Evolutionary conservation across 2,329 filamentous ascomycete species (phyloP).

Genomic region (Esteya vermicola): DNA sequence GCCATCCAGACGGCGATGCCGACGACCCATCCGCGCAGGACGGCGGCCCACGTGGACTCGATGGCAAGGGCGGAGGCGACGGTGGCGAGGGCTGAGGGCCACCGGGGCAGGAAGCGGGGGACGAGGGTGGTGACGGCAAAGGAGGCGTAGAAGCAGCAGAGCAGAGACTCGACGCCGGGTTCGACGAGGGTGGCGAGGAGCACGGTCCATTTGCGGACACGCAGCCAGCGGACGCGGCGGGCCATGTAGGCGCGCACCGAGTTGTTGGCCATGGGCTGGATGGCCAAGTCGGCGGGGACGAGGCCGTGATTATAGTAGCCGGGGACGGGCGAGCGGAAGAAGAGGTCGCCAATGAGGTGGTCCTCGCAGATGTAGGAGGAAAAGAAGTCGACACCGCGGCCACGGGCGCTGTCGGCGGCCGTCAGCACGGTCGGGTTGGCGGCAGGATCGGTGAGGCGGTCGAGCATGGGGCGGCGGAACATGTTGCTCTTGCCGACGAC

Average conservation of each 20-base stretch:
- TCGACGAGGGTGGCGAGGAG: constrained; percentile 79
- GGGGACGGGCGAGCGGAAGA: constrained; percentile 60
- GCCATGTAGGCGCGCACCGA: constrained; percentile 63
- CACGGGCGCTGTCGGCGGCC: constrained; percentile 23
- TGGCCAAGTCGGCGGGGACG: constrained; percentile 70
- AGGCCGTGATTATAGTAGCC: constrained; percentile 66
- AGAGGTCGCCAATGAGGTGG: constrained; percentile 80
- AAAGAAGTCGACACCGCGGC: constrained; percentile 77
- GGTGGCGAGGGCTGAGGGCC: constrained; percentile 24
- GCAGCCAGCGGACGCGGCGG: constrained; percentile 75
- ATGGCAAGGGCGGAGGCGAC: constrained; percentile 27
- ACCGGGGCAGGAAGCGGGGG: constrained; percentile 23
- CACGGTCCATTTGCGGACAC: constrained; percentile 91
- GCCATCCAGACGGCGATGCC: constrained; percentile 58
- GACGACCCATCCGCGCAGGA: constrained; percentile 49
- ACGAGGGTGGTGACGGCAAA: constrained; percentile 62
- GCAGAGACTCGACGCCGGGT: constrained; percentile 75
- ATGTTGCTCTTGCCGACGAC: constrained; percentile 96
- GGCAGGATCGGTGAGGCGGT: constrained; percentile 48
- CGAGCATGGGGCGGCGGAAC: constrained; percentile 85
- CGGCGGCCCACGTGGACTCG: constrained; percentile 52
- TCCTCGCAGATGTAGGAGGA: constrained; percentile 96
- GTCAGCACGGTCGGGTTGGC: constrained; percentile 26
- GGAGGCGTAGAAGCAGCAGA: constrained; percentile 70
- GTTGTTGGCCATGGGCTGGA: constrained; percentile 82